Evolutionary conservation across 192 early-diverging fungal genomes (phyloP).

Genomic region (Linderina pennispora): DNA sequence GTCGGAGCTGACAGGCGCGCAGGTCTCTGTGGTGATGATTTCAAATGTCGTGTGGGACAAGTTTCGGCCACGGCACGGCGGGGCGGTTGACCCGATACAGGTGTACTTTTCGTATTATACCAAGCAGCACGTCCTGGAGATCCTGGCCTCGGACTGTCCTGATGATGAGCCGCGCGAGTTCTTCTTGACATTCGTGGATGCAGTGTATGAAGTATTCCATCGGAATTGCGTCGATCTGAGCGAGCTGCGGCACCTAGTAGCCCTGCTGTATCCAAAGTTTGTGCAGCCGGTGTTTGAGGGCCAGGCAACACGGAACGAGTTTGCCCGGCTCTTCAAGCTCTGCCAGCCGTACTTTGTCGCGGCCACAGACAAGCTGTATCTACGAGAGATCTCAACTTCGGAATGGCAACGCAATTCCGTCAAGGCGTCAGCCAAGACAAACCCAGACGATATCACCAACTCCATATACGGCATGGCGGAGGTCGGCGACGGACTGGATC

Average conservation of each 20-base stretch:
- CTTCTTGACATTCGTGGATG: slow-evolving; percentile 67
- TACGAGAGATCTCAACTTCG: slow-evolving; percentile 84
- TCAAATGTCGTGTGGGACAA: slow-evolving; percentile 70
- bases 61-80: slow-evolving; percentile 63
- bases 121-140: slow-evolving; percentile 61
- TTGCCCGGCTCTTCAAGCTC: slow-evolving; percentile 64
- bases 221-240: slow-evolving; percentile 76
- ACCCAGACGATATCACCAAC: slow-evolving; percentile 33
- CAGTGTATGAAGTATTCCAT: slow-evolving; percentile 77
- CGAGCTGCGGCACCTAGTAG: slow-evolving; percentile 78
- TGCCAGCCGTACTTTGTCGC: slow-evolving; percentile 77
- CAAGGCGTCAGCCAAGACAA: slow-evolving; percentile 29
- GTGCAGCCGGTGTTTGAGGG: slow-evolving; percentile 77
- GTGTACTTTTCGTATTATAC: slow-evolving; percentile 75
- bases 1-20: slow-evolving; percentile 52
- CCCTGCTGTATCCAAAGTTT: slow-evolving; percentile 80
- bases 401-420: slow-evolving; percentile 63
- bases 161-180: slow-evolving; percentile 54
- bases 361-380: slow-evolving; percentile 77
- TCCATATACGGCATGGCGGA: slow-evolving; percentile 44
- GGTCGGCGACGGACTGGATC: slow-evolving; percentile 50
- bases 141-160: slow-evolving; percentile 64
- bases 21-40: slow-evolving; percentile 67
- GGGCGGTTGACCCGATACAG: slow-evolving; percentile 54
- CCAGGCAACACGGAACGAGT: slow-evolving; percentile 59